Evolutionary conservation across 2,329 filamentous ascomycete species (phyloP).

Genomic region (Pseudofabraea citricarpa): DNA sequence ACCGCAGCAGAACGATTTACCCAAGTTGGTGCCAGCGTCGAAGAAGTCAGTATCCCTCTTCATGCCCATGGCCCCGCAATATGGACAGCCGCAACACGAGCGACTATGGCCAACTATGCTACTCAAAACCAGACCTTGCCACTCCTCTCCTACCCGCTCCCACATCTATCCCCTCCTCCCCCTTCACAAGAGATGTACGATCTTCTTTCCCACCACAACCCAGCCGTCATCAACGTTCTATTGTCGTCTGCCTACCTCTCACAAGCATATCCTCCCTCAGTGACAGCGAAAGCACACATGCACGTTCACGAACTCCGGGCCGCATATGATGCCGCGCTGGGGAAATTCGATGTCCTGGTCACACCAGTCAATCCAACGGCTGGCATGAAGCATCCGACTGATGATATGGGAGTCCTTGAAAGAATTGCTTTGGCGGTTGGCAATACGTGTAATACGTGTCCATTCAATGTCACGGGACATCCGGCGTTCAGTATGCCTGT

Average conservation of each 20-base stretch:
- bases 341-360: slow-evolving; percentile 38
- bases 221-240: slow-evolving; percentile 46
- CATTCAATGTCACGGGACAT: slow-evolving; percentile 53
- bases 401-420: slow-evolving; percentile 29
- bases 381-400: slow-evolving; percentile 36
- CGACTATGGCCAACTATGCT: slow-evolving; percentile 35
- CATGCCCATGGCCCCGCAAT: slow-evolving; percentile 41
- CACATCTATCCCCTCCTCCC: slow-evolving; percentile 35
- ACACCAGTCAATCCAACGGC: slow-evolving; percentile 45
- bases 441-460: slow-evolving; percentile 49
- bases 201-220: slow-evolving; percentile 34
- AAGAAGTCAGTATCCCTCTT: slow-evolving; percentile 43
- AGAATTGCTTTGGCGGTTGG: slow-evolving; percentile 48
- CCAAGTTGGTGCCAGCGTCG: slow-evolving; percentile 40
- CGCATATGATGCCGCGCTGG: slow-evolving; percentile 37
- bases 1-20: slow-evolving; percentile 34
- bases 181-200: slow-evolving; percentile 43
- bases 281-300: slow-evolving; percentile 42
- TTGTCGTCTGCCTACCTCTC: slow-evolving; percentile 43
- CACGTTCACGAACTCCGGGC: slow-evolving; percentile 37
- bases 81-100: slow-evolving; percentile 41
- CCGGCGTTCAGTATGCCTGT: slow-evolving; percentile 48
- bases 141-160: background rate
- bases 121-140: background rate
- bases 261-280: slow-evolving; percentile 33